These are phyloP conservation scores for Penicillium ucsense DNA, from an alignment of 495 filamentous ascomycete species.

Conservation along the genomic window DNA sequence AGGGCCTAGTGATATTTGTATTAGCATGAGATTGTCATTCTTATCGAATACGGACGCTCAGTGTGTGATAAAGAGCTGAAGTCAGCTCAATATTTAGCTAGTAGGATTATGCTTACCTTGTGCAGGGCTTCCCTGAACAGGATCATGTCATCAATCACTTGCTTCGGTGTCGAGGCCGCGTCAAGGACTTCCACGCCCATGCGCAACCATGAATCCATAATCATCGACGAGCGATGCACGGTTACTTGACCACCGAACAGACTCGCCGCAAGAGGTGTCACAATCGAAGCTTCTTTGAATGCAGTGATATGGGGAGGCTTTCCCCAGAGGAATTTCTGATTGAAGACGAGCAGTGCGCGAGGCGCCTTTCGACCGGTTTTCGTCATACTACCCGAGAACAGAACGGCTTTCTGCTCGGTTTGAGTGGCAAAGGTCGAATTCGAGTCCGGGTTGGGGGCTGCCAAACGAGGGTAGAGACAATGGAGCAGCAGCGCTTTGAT, in stretches of 20 bases:
- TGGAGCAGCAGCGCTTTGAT: slow-evolving; percentile 42
- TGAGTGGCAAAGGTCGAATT: background rate
- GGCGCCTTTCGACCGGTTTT: background rate
- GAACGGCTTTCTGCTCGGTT: background rate
- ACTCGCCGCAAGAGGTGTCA: slow-evolving; percentile 33
- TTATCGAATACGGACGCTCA: too few species aligned
- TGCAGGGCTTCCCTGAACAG: slow-evolving; percentile 38
- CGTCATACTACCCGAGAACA: background rate
- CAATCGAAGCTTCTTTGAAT: slow-evolving; percentile 27
- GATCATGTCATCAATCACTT: slow-evolving; percentile 27
- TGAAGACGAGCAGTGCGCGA: background rate
- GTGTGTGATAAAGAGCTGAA: background rate
- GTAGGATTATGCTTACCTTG: slow-evolving; percentile 5
- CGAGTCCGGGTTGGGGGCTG: slow-evolving; percentile 16
- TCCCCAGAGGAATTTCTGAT: background rate
- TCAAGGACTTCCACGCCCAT: slow-evolving; percentile 21
- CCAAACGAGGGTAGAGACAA: slow-evolving; percentile 42
- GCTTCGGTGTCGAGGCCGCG: background rate
- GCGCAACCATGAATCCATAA: slow-evolving; percentile 42
- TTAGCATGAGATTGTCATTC: too few species aligned
- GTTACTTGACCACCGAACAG: slow-evolving; percentile 44
- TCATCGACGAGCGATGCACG: slow-evolving; percentile 17
- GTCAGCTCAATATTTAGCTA: background rate
- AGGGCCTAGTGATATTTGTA: background rate
- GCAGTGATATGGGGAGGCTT: background rate